Evolutionary conservation across 1,284 basidiomycete species (phyloP).

Genomic region (Tilletia indica): DNA sequence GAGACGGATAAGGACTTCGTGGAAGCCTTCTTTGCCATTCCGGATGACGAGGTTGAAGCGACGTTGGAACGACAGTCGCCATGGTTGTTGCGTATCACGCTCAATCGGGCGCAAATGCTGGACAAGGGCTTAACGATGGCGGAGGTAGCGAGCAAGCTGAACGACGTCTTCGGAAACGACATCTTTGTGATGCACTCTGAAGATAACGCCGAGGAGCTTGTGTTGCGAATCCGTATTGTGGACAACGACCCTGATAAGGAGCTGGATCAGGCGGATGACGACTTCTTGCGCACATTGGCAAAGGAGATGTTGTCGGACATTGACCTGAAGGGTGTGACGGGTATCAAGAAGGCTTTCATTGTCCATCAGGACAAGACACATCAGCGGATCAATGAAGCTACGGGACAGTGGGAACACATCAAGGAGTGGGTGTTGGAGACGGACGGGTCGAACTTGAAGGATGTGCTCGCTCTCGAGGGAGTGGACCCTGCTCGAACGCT

Average conservation of each 20-base stretch:
- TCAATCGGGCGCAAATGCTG: slow-evolving; percentile 96
- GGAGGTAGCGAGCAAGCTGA: slow-evolving; percentile 89
- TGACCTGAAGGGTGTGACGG: slow-evolving; percentile 80
- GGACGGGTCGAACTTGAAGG: slow-evolving; percentile 66
- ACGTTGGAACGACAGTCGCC: slow-evolving; percentile 90
- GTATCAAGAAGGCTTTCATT: slow-evolving; percentile 91
- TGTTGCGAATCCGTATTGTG: slow-evolving; percentile 89
- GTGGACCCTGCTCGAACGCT: slow-evolving; percentile 89
- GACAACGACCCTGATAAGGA: slow-evolving; percentile 86
- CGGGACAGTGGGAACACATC: slow-evolving; percentile 50
- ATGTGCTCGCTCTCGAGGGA: slow-evolving; percentile 84
- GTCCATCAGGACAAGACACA: slow-evolving; percentile 73
- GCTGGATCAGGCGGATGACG: slow-evolving; percentile 82
- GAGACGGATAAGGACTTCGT: slow-evolving; percentile 95
- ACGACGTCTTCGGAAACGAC: slow-evolving; percentile 91
- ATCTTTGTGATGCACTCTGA: slow-evolving; percentile 98
- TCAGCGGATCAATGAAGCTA: slow-evolving; percentile 58
- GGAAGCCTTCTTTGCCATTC: slow-evolving; percentile 98
- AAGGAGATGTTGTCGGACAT: slow-evolving; percentile 96
- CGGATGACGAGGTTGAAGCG: slow-evolving; percentile 89
- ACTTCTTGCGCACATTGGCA: slow-evolving; percentile 93
- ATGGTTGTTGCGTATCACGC: slow-evolving; percentile 93
- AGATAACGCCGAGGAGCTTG: slow-evolving; percentile 95
- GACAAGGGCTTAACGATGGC: slow-evolving; percentile 95
- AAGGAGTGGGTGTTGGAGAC: slow-evolving; percentile 94